phyloP scores from a whole-genome alignment of 306 rosid species.

The Cicer chorassanicum region DNA sequence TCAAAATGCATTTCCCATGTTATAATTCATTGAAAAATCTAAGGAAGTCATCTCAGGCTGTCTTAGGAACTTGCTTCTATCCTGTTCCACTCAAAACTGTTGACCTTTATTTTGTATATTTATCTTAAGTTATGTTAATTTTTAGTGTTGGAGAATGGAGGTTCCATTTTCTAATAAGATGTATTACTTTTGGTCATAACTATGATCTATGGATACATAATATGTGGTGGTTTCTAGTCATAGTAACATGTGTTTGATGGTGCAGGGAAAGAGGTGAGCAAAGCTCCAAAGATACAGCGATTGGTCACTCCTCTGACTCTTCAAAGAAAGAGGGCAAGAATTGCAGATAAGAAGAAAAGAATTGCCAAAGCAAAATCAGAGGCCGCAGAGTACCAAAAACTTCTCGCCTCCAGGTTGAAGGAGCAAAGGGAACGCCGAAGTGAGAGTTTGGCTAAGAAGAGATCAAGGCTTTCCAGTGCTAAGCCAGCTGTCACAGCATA shows the following conservation, averaged over 20 bases:
- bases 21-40: not conserved
- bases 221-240: not conserved
- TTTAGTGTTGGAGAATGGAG: not conserved
- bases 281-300: slow-evolving; percentile 52
- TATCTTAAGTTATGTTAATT: not conserved
- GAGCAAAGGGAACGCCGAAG: slow-evolving; percentile 53
- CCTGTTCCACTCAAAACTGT: not conserved
- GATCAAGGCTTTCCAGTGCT: slow-evolving; percentile 47
- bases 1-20: not conserved
- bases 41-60: not conserved
- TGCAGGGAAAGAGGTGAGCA: slow-evolving; percentile 52
- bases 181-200: not conserved
- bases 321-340: slow-evolving; percentile 53
- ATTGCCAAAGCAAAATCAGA: slow-evolving; percentile 53
- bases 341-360: slow-evolving; percentile 52
- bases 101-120: not conserved
- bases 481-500: slow-evolving; percentile 39
- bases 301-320: slow-evolving; percentile 51
- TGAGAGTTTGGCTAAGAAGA: slow-evolving; percentile 52
- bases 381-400: slow-evolving; percentile 54
- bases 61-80: not conserved
- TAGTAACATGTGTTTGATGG: not conserved
- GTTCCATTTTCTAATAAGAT: not conserved
- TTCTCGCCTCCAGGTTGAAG: slow-evolving; percentile 53
- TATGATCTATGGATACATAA: not conserved